phyloP scores from a whole-genome alignment of 2,329 filamentous ascomycete genomes.

The Fusarium mundagurra region DNA sequence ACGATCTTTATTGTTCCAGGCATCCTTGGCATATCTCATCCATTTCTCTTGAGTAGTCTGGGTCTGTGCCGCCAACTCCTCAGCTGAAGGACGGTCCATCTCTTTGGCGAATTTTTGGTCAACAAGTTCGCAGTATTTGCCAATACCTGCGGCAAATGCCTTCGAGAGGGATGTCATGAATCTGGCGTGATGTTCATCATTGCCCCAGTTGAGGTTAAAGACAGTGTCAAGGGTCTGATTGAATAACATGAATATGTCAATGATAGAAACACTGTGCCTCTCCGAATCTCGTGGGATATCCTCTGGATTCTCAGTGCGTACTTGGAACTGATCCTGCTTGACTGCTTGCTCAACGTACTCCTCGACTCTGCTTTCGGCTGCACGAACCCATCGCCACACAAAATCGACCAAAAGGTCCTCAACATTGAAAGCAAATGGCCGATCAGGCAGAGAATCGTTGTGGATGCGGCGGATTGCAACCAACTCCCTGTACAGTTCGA shows the following conservation, averaged over 20 bases:
- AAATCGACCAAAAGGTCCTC: constrained; percentile 89
- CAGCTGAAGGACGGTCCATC: constrained; percentile 90
- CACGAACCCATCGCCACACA: constrained; percentile 93
- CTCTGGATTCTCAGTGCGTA: constrained; percentile 72
- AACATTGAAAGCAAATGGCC: constrained; percentile 86
- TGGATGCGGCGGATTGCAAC: constrained; percentile 87
- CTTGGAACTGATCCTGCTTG: constrained; percentile 87
- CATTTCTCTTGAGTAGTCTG: constrained; percentile 92
- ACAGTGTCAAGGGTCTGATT: constrained; percentile 92
- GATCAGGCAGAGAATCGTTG: constrained; percentile 74
- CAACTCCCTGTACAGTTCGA: constrained; percentile 90
- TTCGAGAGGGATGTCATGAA: constrained; percentile 96
- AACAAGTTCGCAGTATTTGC: constrained; percentile 89
- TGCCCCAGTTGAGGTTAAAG: constrained; percentile 87
- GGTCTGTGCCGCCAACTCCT: constrained; percentile 80
- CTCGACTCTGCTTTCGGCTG: constrained; percentile 81
- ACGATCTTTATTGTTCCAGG: constrained; percentile 91
- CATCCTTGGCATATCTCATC: constrained; percentile 92
- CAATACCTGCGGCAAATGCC: constrained; percentile 82
- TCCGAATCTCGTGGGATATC: constrained; percentile 78
- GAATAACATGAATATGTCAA: constrained; percentile 94
- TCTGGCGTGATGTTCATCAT: constrained; percentile 91
- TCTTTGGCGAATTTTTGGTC: constrained; percentile 87
- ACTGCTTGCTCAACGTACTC: constrained; percentile 90
- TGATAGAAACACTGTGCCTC: constrained; percentile 90